These are phyloP conservation scores for Ceratocystis cacaofunesta DNA, from an alignment of 2,329 filamentous ascomycete genomes.

Conservation along the genomic window DNA sequence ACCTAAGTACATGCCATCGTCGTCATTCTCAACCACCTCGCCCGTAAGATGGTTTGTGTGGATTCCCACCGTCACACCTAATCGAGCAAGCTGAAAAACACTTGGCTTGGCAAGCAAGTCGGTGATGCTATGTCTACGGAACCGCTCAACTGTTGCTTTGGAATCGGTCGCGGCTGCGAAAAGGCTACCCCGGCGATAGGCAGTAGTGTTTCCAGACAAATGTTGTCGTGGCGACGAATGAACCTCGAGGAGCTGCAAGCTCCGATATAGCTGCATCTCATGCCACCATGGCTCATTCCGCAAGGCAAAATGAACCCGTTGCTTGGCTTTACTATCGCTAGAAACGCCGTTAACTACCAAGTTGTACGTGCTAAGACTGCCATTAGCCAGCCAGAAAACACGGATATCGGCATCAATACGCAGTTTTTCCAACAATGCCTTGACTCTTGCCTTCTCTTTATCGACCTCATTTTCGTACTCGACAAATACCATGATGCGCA, in stretches of 20 bases:
- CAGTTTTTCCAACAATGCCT: conserved; percentile 61
- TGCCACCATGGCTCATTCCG: conserved; percentile 71
- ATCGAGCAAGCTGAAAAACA: conserved; percentile 34
- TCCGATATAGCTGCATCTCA: conserved; percentile 46
- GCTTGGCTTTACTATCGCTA: conserved; percentile 34
- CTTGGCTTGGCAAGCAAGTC: conserved; percentile 45
- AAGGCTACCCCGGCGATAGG: not conserved
- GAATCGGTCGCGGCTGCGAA: not conserved
- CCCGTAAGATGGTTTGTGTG: conserved; percentile 57
- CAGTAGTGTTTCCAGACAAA: not conserved
- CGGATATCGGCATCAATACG: conserved; percentile 65
- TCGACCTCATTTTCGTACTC: conserved; percentile 75
- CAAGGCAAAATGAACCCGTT: conserved; percentile 50
- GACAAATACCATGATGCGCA: conserved; percentile 75
- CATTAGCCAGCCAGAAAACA: conserved; percentile 70
- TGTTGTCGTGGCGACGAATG: conserved; percentile 14
- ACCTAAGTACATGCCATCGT: conserved; percentile 8
- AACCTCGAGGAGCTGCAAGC: conserved; percentile 26
- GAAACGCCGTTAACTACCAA: conserved; percentile 60
- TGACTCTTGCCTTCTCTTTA: conserved; percentile 59
- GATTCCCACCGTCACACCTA: conserved; percentile 57
- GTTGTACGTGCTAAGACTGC: conserved; percentile 57
- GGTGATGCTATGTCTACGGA: conserved; percentile 11
- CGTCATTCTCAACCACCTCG: conserved; percentile 35
- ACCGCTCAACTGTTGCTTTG: conserved; percentile 1